These are phyloP conservation scores for Rhodofomes roseus DNA, from an alignment of 1,284 basidiomycete species.

Conservation along the genomic window DNA sequence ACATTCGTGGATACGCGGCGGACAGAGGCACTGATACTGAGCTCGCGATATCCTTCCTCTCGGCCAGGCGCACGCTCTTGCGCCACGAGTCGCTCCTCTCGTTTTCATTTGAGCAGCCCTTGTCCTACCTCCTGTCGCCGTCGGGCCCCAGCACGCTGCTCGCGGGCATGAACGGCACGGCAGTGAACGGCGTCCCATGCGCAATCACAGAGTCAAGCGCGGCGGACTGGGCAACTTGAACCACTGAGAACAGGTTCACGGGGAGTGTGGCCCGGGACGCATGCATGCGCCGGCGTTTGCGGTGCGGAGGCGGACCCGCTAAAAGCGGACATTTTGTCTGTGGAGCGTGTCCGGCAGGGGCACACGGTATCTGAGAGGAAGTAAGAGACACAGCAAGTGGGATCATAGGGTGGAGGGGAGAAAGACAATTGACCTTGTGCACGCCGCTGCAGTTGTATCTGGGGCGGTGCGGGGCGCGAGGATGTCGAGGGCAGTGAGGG, in stretches of 20 bases:
- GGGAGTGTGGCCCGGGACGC: constrained; percentile 31
- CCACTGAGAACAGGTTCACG: constrained; percentile 1
- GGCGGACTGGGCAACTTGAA: not conserved
- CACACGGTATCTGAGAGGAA: constrained; percentile 37
- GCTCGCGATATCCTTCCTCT: constrained; percentile 47
- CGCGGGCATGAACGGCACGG: constrained; percentile 57
- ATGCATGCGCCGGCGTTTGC: constrained; percentile 6
- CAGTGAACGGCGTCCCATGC: constrained; percentile 54
- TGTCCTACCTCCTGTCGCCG: constrained; percentile 40
- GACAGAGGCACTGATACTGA: too few species aligned
- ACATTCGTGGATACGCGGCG: too few species aligned
- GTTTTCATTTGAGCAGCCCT: constrained; percentile 29
- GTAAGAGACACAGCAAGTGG: constrained; percentile 37
- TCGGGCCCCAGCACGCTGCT: constrained; percentile 78
- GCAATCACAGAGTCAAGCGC: constrained; percentile 27
- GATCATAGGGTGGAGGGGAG: constrained; percentile 29
- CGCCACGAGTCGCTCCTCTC: constrained; percentile 32
- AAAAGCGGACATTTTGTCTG: not conserved
- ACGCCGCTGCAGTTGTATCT: constrained; percentile 24
- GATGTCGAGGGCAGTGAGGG: constrained; percentile 29
- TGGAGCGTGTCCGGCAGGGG: constrained; percentile 35
- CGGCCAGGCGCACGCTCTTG: constrained; percentile 34
- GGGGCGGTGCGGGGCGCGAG: constrained; percentile 20
- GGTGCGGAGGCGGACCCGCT: constrained; percentile 5
- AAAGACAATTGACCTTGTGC: constrained; percentile 30